Conservation (phyloP, 1,139 yeast genomes). For the Pichia inconspicua region DNA sequence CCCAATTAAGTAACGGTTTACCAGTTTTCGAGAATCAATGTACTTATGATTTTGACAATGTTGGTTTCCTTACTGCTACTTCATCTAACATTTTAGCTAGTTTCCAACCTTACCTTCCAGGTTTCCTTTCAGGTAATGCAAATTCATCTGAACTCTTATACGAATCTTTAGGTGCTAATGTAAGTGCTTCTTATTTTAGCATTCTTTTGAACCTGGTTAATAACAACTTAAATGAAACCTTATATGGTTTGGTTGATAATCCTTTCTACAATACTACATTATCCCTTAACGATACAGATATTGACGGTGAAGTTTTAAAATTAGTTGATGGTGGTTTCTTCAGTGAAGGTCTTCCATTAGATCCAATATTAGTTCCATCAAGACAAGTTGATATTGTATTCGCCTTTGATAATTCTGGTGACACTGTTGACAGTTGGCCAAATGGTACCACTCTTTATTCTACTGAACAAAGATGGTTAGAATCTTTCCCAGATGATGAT, state of each 20-base stretch:
- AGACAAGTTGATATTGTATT: conserved; percentile 50
- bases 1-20: conserved; percentile 25
- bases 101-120: conserved; percentile 8
- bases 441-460: conserved; percentile 49
- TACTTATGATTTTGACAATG: conserved; percentile 54
- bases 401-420: conserved; percentile 60
- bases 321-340: conserved; percentile 68
- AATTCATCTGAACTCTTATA: background rate
- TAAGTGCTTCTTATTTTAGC: conserved; percentile 14
- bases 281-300: conserved; percentile 30
- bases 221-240: conserved; percentile 13
- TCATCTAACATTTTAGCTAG: conserved; percentile 39
- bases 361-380: conserved; percentile 47
- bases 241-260: conserved; percentile 45
- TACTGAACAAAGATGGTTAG: conserved; percentile 28
- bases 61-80: conserved; percentile 67
- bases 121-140: conserved; percentile 8
- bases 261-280: conserved; percentile 50
- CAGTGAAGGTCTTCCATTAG: conserved; percentile 53
- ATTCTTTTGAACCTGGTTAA: conserved; percentile 16
- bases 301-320: conserved; percentile 25
- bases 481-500: conserved; percentile 35
- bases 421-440: conserved; percentile 55
- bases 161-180: conserved; percentile 14
- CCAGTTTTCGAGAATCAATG: conserved; percentile 35